phyloP scores from a whole-genome alignment of 495 filamentous ascomycete species.

The Penicillium longicatenatum region DNA sequence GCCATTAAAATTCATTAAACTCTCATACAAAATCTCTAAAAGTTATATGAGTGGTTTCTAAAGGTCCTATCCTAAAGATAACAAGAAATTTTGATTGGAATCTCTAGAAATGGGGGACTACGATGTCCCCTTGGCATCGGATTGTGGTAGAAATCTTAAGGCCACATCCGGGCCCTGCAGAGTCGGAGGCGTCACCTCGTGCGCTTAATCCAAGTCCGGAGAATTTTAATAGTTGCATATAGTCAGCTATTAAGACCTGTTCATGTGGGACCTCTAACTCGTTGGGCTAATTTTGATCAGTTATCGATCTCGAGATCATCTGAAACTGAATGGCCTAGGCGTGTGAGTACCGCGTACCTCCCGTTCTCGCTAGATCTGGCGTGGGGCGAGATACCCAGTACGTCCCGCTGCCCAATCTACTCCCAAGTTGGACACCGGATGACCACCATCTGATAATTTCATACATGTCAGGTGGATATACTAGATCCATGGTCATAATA shows the following conservation, averaged over 20 bases:
- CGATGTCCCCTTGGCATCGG: not conserved
- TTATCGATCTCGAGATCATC: not conserved
- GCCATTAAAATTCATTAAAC: too few relatives aligned
- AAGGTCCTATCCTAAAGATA: not conserved
- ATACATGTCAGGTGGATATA: not conserved
- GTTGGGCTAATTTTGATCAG: not conserved
- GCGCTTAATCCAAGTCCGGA: not conserved
- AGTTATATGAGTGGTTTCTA: not conserved
- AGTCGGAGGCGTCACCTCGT: slow-evolving; percentile 9
- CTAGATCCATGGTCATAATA: not conserved
- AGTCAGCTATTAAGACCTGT: not conserved
- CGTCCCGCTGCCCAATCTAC: slow-evolving; percentile 11
- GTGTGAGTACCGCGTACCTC: not conserved
- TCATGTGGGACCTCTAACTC: not conserved
- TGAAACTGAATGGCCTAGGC: not conserved
- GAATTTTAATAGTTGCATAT: not conserved
- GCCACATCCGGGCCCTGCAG: slow-evolving; percentile 7
- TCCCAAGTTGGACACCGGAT: not conserved
- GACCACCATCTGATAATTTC: not conserved
- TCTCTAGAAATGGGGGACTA: not conserved
- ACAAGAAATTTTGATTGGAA: not conserved
- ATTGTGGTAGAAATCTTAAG: slow-evolving; percentile 6
- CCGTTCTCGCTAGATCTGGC: slow-evolving; percentile 4
- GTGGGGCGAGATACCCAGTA: slow-evolving; percentile 4
- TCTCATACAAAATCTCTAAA: not conserved